Percentiles rank a stretch among this genome's conserved stretches.
phyloP scores from a whole-genome alignment of 164 flowering plant genomes.

The Umbilicus rupestris region DNA sequence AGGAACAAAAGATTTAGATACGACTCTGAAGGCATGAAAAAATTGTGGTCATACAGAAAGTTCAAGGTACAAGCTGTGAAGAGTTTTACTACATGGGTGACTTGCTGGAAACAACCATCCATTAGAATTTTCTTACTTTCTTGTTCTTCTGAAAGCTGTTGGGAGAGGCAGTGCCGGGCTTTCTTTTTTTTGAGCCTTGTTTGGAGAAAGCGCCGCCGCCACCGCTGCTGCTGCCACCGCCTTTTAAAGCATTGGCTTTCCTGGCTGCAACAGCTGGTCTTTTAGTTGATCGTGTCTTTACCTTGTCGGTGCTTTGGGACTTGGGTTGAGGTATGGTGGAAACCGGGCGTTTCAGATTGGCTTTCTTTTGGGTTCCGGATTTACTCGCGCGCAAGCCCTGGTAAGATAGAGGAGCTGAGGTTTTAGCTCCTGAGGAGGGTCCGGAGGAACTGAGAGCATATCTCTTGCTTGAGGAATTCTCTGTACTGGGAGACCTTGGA shows the following conservation, averaged over 20 bases:
- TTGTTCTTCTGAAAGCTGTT: conserved; percentile 33
- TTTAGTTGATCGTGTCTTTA: conserved; percentile 27
- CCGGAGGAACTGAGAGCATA: conserved; percentile 19
- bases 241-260: conserved; percentile 40
- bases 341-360: conserved; percentile 14
- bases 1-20: too few relatives aligned
- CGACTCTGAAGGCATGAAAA: too few relatives aligned
- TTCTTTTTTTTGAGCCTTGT: conserved; percentile 42
- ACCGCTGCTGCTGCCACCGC: conserved; percentile 16
- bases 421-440: conserved; percentile 14
- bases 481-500: conserved; percentile 10
- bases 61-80: too few relatives aligned
- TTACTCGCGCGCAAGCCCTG: conserved; percentile 79
- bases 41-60: too few relatives aligned
- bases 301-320: conserved; percentile 8
- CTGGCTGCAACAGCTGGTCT: conserved; percentile 86
- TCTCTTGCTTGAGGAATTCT: conserved; percentile 32
- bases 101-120: neutral
- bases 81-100: too few relatives aligned
- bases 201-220: too few relatives aligned
- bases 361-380: conserved; percentile 47
- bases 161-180: conserved; percentile 44
- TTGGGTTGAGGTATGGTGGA: conserved; percentile 14
- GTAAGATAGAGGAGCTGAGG: conserved; percentile 34
- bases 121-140: conserved; percentile 27